Evolutionary conservation across 352 stramenopile species (phyloP).

Genomic region (Phytopythium cucurbitacearum): DNA sequence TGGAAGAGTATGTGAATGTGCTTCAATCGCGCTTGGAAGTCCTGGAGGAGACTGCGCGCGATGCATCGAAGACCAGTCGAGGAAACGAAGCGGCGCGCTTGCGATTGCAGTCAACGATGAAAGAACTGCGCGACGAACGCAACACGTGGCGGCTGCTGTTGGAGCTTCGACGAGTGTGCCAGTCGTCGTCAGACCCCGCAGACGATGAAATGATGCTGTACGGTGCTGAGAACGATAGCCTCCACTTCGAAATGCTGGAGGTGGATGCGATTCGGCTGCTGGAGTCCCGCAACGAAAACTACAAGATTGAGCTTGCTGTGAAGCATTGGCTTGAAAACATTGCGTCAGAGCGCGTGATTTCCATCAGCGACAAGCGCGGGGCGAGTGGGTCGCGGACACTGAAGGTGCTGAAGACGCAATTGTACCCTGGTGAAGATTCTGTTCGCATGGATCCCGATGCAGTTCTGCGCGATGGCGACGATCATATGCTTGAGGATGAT

Average conservation of each 20-base stretch:
- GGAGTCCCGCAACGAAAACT: conserved; percentile 57
- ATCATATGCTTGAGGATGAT: conserved; percentile 63
- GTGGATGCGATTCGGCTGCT: conserved; percentile 64
- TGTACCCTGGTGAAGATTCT: conserved; percentile 17
- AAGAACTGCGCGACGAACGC: conserved; percentile 68
- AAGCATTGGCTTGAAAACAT: conserved; percentile 83
- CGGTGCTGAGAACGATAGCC: conserved; percentile 23
- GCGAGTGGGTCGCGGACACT: conserved; percentile 52
- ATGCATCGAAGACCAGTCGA: conserved; percentile 9
- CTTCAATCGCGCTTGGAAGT: conserved; percentile 61
- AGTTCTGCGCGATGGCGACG: conserved; percentile 57
- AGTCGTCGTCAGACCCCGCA: conserved; percentile 15
- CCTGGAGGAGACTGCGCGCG: conserved; percentile 25
- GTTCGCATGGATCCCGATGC: conserved; percentile 73
- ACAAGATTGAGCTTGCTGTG: conserved; percentile 65
- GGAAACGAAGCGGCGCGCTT: conserved; percentile 16
- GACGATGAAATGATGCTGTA: conserved; percentile 42
- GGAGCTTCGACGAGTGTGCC: conserved; percentile 67
- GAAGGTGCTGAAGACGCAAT: conserved; percentile 51
- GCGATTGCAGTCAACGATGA: conserved; percentile 44
- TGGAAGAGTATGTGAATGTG: conserved; percentile 75
- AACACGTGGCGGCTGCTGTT: conserved; percentile 83
- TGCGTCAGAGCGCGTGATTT: conserved; percentile 60
- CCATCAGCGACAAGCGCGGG: conserved; percentile 52
- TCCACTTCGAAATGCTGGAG: conserved; percentile 78